A percentile compares a stretch with the other conserved stretches of the same genome.
Conservation (phyloP, 169 alveolate species). For the Babesia sp. region DNA sequence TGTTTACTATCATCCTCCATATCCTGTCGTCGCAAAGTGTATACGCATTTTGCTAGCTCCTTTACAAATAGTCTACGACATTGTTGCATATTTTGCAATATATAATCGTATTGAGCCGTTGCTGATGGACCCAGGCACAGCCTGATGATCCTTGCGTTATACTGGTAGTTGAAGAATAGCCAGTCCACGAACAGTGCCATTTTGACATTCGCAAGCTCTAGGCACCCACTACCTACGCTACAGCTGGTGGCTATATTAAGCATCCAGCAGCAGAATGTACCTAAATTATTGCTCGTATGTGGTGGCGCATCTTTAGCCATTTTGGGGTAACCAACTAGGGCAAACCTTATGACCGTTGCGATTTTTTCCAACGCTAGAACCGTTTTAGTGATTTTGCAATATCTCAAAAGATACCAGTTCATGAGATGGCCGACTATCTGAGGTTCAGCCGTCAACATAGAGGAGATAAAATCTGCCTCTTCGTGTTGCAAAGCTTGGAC, state of each 20-base stretch:
- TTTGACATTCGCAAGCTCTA: constrained; percentile 65
- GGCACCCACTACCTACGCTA: constrained; percentile 43
- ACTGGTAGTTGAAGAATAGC: constrained; percentile 51
- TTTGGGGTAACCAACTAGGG: constrained; percentile 24
- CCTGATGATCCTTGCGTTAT: constrained; percentile 28
- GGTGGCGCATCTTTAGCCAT: neutral
- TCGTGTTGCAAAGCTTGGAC: constrained; percentile 5
- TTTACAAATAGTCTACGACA: constrained; percentile 20
- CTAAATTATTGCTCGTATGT: constrained; percentile 1
- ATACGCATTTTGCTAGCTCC: constrained; percentile 32
- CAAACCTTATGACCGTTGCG: constrained; percentile 50
- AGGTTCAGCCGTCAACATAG: constrained; percentile 22
- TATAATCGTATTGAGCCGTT: constrained; percentile 6
- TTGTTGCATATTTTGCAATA: neutral
- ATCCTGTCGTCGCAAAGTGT: neutral
- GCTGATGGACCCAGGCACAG: constrained; percentile 17
- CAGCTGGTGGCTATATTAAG: constrained; percentile 30
- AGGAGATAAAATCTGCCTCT: constrained; percentile 2
- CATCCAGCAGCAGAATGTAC: constrained; percentile 37
- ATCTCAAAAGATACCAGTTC: constrained; percentile 54
- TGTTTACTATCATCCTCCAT: neutral
- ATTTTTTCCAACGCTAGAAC: constrained; percentile 46
- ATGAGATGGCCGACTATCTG: constrained; percentile 7
- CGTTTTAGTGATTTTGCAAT: constrained; percentile 41
- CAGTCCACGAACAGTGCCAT: constrained; percentile 57